A percentile compares a stretch with the other conserved stretches of the same genome.
phyloP scores from a whole-genome alignment of 2,329 filamentous ascomycete genomes.

The Neofusicoccum parvum region DNA sequence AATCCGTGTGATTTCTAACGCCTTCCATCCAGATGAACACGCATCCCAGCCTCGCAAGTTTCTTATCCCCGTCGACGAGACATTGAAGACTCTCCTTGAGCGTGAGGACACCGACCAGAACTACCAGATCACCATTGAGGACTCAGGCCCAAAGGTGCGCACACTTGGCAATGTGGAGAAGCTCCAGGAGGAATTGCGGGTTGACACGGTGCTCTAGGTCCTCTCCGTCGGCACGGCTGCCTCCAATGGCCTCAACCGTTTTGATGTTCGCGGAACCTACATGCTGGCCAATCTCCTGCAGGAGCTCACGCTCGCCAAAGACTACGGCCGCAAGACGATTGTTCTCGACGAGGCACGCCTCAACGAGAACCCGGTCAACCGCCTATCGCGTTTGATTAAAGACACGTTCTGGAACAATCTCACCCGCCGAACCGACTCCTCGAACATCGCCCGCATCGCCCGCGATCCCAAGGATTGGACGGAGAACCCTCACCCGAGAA shows the following conservation, averaged over 20 bases:
- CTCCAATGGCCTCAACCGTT: constrained; percentile 82
- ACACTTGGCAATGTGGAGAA: background rate
- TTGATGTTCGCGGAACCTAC: constrained; percentile 93
- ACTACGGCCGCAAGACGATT: constrained; percentile 86
- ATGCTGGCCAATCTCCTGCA: constrained; percentile 96
- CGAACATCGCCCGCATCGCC: constrained; percentile 82
- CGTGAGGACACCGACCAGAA: constrained; percentile 94
- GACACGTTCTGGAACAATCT: constrained; percentile 92
- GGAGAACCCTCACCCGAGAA: constrained; percentile 80
- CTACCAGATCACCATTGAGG: constrained; percentile 95
- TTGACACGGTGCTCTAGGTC: constrained; percentile 53
- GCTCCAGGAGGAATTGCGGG: background rate
- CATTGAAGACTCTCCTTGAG: constrained; percentile 73
- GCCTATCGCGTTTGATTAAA: constrained; percentile 81
- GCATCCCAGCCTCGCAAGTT: constrained; percentile 73
- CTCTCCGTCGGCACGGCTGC: constrained; percentile 81
- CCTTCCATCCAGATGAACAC: constrained; percentile 64
- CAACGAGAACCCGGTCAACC: constrained; percentile 92
- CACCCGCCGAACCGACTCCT: constrained; percentile 86
- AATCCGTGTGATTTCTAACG: background rate
- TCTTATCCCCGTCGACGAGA: constrained; percentile 82
- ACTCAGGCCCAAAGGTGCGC: constrained; percentile 82
- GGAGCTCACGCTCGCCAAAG: constrained; percentile 88
- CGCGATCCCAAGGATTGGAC: constrained; percentile 96
- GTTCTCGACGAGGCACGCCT: constrained; percentile 87